Evolutionary conservation across 225 moss, liverwort and hornwort genomes (phyloP).

Genomic region (Asterella californica): DNA sequence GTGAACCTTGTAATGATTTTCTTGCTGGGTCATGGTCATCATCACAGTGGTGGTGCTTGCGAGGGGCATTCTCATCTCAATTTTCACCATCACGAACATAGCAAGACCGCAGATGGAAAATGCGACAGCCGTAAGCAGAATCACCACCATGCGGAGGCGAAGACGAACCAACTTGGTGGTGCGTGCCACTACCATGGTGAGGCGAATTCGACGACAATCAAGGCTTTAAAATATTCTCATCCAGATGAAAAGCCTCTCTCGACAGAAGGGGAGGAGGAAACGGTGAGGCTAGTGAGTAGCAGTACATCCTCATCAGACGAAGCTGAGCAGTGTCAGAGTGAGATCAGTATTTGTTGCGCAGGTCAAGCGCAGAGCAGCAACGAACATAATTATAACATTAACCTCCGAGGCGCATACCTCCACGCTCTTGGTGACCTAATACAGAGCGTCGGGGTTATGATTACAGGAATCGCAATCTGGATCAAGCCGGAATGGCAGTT

Average conservation of each 20-base stretch:
- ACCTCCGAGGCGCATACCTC: constrained; percentile 55
- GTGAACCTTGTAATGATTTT: constrained; percentile 59
- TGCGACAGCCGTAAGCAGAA: constrained; percentile 18
- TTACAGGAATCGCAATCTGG: constrained; percentile 63
- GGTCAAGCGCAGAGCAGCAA: not conserved
- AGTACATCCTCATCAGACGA: not conserved
- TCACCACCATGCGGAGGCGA: constrained; percentile 1
- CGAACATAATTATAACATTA: constrained; percentile 33
- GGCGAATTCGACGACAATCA: not conserved
- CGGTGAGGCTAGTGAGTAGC: not conserved
- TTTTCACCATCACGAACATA: not conserved
- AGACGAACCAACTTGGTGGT: not conserved
- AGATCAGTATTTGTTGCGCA: constrained; percentile 32
- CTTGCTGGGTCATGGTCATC: constrained; percentile 45
- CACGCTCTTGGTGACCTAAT: constrained; percentile 68
- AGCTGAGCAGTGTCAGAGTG: not conserved
- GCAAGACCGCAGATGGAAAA: constrained; percentile 9
- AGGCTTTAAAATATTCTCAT: not conserved
- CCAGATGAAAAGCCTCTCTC: not conserved
- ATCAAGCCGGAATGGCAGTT: constrained; percentile 55
- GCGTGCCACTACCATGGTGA: not conserved
- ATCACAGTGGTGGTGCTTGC: constrained; percentile 21
- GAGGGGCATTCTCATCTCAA: constrained; percentile 27
- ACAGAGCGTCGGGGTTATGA: constrained; percentile 61
- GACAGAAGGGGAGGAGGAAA: constrained; percentile 1